Base-by-base conservation (phyloP, 306 rosid species). In the Quercus glauca region DNA sequence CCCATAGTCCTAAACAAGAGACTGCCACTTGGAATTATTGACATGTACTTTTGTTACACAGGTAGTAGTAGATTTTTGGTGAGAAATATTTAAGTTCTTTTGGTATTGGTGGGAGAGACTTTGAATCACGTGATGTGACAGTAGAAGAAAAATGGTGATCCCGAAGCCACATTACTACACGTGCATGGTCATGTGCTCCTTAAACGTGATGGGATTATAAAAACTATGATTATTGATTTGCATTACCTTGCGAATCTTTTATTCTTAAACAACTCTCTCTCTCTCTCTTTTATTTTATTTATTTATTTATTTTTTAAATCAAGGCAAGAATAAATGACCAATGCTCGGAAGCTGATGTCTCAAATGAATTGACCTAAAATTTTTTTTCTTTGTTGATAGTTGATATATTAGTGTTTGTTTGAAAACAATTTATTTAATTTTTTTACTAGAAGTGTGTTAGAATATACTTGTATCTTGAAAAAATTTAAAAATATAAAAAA, bases 161-260 rank as follows among this genome's bases (percentile, higher is more conserved):
- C 87, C 87, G n/a, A 80, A 37, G 70, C 69, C 70, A 58, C 25
- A 37, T 56, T 68, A 57, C 33, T 51, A 71, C 87, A 84, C 78
- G 79, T 84, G 87, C 82, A 52, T 7, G 56, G 26, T 80, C 87
- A 80, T 61, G 80, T 80, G 85, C 85, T 23, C 43, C 0, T 20
- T 73, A 72, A 55, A 33, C 77, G 28, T 61, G 20, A 19, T 28
- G 52, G 3, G 28, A 69, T 63, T 79, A 51, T 74, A 69, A 28
- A 59, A 59, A 26, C 21, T 7, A 21, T 9, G 18, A 77, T 69
- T 65, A 52, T 49, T 65, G 31, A 51, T 13, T 56, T 18, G 19
- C 55, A 10, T 57, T 6, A 76, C 17, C 17, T 61, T 55, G 55
- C 14, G 31, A 55, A 23, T 49, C 77, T 69, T 26, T n/a, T 19